Evolutionary conservation across 164 flowering plant genomes (phyloP).

Genomic region (Pachysandra terminalis): DNA sequence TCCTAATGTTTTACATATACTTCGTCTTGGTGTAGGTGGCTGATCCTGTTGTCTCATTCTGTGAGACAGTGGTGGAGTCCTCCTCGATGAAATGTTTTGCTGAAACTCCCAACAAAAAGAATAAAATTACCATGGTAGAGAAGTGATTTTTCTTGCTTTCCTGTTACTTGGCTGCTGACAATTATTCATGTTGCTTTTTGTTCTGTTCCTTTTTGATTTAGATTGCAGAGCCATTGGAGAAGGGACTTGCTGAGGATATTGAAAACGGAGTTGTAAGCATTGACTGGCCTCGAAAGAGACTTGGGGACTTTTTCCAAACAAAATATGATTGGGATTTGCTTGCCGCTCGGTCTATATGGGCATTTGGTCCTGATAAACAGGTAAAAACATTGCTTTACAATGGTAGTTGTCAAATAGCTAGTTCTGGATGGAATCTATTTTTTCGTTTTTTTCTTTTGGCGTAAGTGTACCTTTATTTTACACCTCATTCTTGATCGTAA

Average conservation of each 20-base stretch:
- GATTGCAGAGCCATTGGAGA: slow-evolving; percentile 98
- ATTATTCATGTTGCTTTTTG: neutral
- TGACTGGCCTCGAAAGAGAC: slow-evolving; percentile 81
- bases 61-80: slow-evolving; percentile 98
- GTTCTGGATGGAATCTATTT: no score
- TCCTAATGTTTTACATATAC: neutral
- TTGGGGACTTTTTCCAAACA: slow-evolving; percentile 82
- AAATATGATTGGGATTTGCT: slow-evolving; percentile 98
- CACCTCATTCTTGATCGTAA: neutral
- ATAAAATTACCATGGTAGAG: slow-evolving; percentile 92
- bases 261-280: slow-evolving; percentile 94
- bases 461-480: neutral
- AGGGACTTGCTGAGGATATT: slow-evolving; percentile 94
- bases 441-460: neutral
- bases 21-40: slow-evolving; percentile 70
- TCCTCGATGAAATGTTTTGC: slow-evolving; percentile 99
- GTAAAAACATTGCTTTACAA: slow-evolving; percentile 27
- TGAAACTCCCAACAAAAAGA: slow-evolving; percentile 98
- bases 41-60: slow-evolving; percentile 98
- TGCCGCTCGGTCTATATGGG: slow-evolving; percentile 97
- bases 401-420: neutral
- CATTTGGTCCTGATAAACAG: slow-evolving; percentile 99
- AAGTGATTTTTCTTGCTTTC: slow-evolving; percentile 2
- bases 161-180: neutral
- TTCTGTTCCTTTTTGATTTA: slow-evolving; percentile 20